A percentile compares a stretch with the other conserved stretches of the same genome.
Conservation (phyloP, 306 rosid genomes). For the Sesbania bispinosa region DNA sequence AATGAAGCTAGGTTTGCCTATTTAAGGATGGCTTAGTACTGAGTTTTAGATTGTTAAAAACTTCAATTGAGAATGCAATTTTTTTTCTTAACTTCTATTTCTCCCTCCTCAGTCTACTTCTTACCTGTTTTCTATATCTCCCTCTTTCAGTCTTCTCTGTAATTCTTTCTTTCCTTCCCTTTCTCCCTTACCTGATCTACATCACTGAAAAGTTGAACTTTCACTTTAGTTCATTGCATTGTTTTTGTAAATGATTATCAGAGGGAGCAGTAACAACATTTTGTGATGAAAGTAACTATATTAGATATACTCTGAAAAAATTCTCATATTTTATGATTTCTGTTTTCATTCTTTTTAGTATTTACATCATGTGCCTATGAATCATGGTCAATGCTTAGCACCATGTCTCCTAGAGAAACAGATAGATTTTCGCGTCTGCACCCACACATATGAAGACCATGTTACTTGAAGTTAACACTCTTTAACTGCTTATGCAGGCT, state of each 20-base stretch:
- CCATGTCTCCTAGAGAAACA: background rate
- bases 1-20: background rate
- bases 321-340: background rate
- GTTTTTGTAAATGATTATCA: background rate
- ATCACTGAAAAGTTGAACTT: constrained; percentile 1
- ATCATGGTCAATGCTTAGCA: constrained; percentile 5
- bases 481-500: constrained; percentile 74
- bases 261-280: background rate
- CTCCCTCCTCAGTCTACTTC: background rate
- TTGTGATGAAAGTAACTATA: background rate
- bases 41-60: background rate
- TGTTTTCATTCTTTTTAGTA: background rate
- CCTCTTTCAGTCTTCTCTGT: background rate
- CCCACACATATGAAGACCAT: background rate
- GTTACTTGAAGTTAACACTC: constrained; percentile 36
- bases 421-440: background rate
- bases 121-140: background rate
- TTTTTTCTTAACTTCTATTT: background rate
- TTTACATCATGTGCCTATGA: background rate
- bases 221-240: background rate
- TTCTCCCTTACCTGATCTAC: background rate
- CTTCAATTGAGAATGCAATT: background rate
- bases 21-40: background rate
- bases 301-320: background rate
- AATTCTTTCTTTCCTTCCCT: background rate